These are phyloP conservation scores for Penicillium alfredii DNA, from an alignment of 495 filamentous ascomycete genomes.

Conservation along the genomic window DNA sequence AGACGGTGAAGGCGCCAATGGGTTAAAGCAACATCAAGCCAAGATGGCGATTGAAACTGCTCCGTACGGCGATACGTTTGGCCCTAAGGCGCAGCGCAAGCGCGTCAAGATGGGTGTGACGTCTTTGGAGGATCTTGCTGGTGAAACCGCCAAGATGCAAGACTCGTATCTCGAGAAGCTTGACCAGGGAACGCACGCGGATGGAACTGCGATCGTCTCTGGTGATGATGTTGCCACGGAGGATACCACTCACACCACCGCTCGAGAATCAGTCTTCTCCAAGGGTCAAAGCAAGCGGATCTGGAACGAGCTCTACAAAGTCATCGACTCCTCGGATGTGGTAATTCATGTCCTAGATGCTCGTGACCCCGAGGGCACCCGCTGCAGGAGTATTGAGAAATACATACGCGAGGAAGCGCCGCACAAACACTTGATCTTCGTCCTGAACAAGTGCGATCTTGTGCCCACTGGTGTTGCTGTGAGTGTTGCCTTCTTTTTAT, in stretches of 20 bases:
- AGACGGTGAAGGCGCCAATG: slow-evolving; percentile 61
- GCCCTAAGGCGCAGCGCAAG: slow-evolving; percentile 89
- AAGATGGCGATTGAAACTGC: slow-evolving; percentile 88
- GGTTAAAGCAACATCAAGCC: slow-evolving; percentile 83
- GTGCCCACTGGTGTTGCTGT: slow-evolving; percentile 92
- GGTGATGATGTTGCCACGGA: slow-evolving; percentile 47
- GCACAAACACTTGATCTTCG: slow-evolving; percentile 89
- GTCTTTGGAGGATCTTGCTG: slow-evolving; percentile 74
- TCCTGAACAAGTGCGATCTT: slow-evolving; percentile 93
- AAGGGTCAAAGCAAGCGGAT: slow-evolving; percentile 95
- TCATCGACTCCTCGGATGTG: slow-evolving; percentile 94
- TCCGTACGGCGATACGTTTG: slow-evolving; percentile 85
- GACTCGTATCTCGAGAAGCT: slow-evolving; percentile 71
- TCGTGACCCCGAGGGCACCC: slow-evolving; percentile 82
- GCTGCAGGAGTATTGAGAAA: slow-evolving; percentile 85
- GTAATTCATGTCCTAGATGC: slow-evolving; percentile 93
- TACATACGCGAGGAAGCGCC: slow-evolving; percentile 89
- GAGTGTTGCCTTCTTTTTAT: slow-evolving; percentile 46
- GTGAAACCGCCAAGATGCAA: slow-evolving; percentile 67
- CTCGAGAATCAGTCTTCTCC: slow-evolving; percentile 81
- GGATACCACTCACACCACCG: slow-evolving; percentile 52
- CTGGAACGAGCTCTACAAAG: slow-evolving; percentile 98
- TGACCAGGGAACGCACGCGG: slow-evolving; percentile 65
- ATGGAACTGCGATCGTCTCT: slow-evolving; percentile 53
- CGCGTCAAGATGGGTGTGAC: slow-evolving; percentile 79